Percentiles rank a stretch among this genome's conserved stretches.
phyloP scores from a whole-genome alignment of 345 rosid genomes.

The Mercurialis annua region DNA sequence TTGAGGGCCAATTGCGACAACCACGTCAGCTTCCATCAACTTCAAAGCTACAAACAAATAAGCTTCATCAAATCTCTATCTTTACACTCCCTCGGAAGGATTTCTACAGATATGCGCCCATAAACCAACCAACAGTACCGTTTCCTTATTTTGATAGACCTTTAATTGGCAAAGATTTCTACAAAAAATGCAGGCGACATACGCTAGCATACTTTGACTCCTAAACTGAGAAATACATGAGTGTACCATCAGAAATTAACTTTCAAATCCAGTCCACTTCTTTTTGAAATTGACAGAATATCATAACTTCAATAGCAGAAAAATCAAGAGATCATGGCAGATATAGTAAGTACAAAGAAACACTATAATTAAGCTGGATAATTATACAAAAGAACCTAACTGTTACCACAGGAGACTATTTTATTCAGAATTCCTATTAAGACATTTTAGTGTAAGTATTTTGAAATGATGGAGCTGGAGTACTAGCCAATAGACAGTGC shows the following conservation, averaged over 20 bases:
- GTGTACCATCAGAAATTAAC: background rate
- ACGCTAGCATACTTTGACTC: background rate
- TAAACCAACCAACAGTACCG: background rate
- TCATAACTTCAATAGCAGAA: background rate
- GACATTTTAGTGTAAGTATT: background rate
- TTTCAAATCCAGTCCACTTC: background rate
- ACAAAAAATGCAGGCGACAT: background rate
- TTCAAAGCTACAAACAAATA: slow-evolving; percentile 70
- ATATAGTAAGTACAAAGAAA: background rate
- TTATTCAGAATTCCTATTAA: background rate
- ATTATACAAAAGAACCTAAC: background rate
- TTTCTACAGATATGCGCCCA: background rate
- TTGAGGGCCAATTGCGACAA: slow-evolving; percentile 83
- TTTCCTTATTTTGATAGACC: background rate
- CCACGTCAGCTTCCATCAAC: slow-evolving; percentile 70
- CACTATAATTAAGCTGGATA: background rate
- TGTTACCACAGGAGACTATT: background rate
- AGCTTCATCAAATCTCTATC: slow-evolving; percentile 29
- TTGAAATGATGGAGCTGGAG: background rate
- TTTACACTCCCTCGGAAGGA: background rate
- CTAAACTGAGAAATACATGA: background rate
- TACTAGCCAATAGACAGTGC: background rate
- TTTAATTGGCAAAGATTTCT: background rate
- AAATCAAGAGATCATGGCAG: background rate
- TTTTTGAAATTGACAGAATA: background rate